Percentiles rank a stretch among this genome's conserved stretches.
These are phyloP conservation scores for Neocallimastix lanati DNA, from an alignment of 192 early-diverging fungal species.

Conservation along the genomic window DNA sequence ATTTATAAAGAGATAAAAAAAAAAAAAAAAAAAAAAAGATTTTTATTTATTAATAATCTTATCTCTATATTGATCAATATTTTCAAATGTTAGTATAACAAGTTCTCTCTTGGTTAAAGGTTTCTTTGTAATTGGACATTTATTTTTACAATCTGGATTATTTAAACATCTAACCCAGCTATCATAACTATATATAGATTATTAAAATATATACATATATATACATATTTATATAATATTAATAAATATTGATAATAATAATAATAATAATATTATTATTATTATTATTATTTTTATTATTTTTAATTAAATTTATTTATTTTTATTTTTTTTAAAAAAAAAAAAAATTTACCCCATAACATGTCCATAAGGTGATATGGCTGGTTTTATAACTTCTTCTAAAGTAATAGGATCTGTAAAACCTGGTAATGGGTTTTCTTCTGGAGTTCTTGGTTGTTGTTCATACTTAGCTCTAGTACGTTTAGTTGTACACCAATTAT, in stretches of 20 bases:
- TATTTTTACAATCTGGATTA: constrained; percentile 61
- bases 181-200: constrained; percentile 16
- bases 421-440: constrained; percentile 68
- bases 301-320: too few relatives aligned
- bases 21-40: too few relatives aligned
- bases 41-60: constrained; percentile 32
- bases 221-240: too few relatives aligned
- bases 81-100: constrained; percentile 39
- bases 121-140: constrained; percentile 88
- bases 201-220: too few relatives aligned
- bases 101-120: constrained; percentile 79
- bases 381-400: constrained; percentile 74
- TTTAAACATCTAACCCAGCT: constrained; percentile 75
- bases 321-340: too few relatives aligned
- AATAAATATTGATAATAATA: too few relatives aligned
- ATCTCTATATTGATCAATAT: constrained; percentile 58
- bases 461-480: constrained; percentile 24
- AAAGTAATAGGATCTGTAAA: constrained; percentile 89
- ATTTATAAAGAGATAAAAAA: too few relatives aligned
- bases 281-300: too few relatives aligned
- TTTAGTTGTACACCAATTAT: constrained; percentile 39
- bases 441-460: not conserved
- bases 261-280: too few relatives aligned
- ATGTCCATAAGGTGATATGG: constrained; percentile 86
- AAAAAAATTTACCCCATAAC: constrained; percentile 49